phyloP scores from a whole-genome alignment of 305 asterid genomes.

The Rubia tinctorum region DNA sequence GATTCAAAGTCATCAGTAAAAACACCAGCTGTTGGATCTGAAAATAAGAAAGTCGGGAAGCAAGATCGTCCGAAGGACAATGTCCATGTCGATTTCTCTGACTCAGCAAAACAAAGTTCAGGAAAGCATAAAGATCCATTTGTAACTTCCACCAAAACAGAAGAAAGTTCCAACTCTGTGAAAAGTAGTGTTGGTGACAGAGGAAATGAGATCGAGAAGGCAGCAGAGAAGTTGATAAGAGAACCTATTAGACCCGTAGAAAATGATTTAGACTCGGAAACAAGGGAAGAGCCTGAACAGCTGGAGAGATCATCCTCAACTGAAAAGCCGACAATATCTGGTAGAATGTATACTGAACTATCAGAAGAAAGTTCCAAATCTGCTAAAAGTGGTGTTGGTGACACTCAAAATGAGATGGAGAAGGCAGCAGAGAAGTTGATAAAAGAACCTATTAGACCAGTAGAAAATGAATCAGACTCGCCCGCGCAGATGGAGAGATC shows the following conservation, averaged over 20 bases:
- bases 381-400: conserved; percentile 19
- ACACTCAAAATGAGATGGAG: conserved; percentile 12
- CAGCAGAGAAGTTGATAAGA: conserved; percentile 22
- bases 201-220: conserved; percentile 15
- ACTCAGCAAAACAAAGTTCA: conserved; percentile 25
- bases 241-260: conserved; percentile 17
- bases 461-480: conserved; percentile 18
- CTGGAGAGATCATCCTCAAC: conserved; percentile 30
- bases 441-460: conserved; percentile 18
- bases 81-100: conserved; percentile 18
- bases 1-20: conserved; percentile 36
- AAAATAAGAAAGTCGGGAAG: conserved; percentile 22
- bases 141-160: conserved; percentile 20
- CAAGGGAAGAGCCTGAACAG: conserved; percentile 19
- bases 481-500: conserved; percentile 27
- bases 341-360: conserved; percentile 31
- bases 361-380: conserved; percentile 15
- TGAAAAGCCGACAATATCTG: conserved; percentile 38
- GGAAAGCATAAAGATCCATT: conserved; percentile 19
- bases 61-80: conserved; percentile 23
- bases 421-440: conserved; percentile 23
- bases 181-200: conserved; percentile 17
- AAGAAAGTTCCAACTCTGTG: conserved; percentile 15
- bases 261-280: conserved; percentile 21
- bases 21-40: conserved; percentile 21